Conservation (phyloP, 371 early-diverging fungal species). For the Mucor irregularis region DNA sequence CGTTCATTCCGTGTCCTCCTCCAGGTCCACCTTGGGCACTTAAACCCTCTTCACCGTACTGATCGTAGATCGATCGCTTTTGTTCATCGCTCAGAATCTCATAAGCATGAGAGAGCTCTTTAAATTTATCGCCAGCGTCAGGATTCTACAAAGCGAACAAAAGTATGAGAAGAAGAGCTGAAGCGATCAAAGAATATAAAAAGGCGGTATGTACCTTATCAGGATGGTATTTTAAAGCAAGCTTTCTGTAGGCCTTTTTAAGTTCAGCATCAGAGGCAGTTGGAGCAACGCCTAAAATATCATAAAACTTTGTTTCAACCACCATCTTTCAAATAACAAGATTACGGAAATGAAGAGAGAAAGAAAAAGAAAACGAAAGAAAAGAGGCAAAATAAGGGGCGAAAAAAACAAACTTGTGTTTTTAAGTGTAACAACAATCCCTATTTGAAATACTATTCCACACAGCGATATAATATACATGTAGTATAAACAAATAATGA, state of each 20-base stretch:
- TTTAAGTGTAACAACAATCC: too few relatives aligned
- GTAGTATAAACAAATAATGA: too few relatives aligned
- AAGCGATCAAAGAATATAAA: not conserved
- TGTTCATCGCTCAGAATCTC: conserved; percentile 87
- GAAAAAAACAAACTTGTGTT: not conserved
- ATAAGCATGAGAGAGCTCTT: conserved; percentile 93
- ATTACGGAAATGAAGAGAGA: conserved; percentile 1
- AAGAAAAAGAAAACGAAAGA: not conserved
- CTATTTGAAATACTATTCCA: too few relatives aligned
- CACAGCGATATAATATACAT: too few relatives aligned
- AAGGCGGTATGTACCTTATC: conserved; percentile 68
- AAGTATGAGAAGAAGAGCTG: not conserved
- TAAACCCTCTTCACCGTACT: conserved; percentile 84
- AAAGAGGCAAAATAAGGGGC: not conserved
- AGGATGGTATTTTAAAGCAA: conserved; percentile 95
- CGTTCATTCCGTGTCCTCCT: conserved; percentile 66
- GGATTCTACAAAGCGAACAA: conserved; percentile 55
- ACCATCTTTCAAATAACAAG: conserved; percentile 51
- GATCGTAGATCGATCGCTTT: conserved; percentile 77
- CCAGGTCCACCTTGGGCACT: conserved; percentile 57
- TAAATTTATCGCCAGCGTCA: conserved; percentile 87
- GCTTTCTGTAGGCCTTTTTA: conserved; percentile 89
- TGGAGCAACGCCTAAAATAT: conserved; percentile 87
- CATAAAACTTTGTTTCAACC: conserved; percentile 89
- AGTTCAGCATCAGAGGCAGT: conserved; percentile 80